Base-by-base conservation (phyloP, 1,139 yeast genomes). In the Lodderomyces beijingensis region DNA sequence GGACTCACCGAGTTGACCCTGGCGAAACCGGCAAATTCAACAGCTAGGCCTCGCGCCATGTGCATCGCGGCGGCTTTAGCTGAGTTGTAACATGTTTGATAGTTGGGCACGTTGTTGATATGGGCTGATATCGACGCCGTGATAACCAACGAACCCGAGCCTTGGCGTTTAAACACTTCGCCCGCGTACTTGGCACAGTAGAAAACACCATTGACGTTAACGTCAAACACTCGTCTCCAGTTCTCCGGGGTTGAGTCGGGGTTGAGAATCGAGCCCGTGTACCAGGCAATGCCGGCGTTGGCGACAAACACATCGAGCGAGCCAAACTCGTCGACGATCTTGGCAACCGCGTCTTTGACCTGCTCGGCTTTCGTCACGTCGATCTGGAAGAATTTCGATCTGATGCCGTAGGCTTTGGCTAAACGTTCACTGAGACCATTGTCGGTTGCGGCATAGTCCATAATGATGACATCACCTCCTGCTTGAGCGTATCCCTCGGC, bases 281-380 rank as follows among this genome's bases (percentile, higher is more conserved):
- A 70, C 91, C 93, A 85, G 12, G 87, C 83, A 27, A 83, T 74
- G 39, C 95, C 95, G 13, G 95, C 95, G 55, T 86, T 86, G 50
- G 94, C 91, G 18, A 86, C 89, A 53, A 84, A 79, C 19, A 83
- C 70, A 53, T 86, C 95, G 43, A 86, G 76, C 36, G 74, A 72
- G 18, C 75, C 75, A 55, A 86, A 86, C 46, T 85, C 93, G 42
- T 62, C 46, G 41, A 67, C 74, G 38, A 79, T 79, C 46, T 70
- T 67, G 16, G 55, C 51, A 32, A 85, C 63, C 5, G 79, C 76
- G 26, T 51, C 49, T 46, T 73, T 72, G 18, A 83, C 89, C 16
- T 67, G 68, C 12, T 69, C 72, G 25, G 73, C 62, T 40, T 75
- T 72, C 16, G 84, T 70, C 29, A 86, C 74, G 28, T 79, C 76